Evolutionary conservation across 2,329 filamentous ascomycete species (phyloP).

Genomic region (Scedosporium minutisporum): DNA sequence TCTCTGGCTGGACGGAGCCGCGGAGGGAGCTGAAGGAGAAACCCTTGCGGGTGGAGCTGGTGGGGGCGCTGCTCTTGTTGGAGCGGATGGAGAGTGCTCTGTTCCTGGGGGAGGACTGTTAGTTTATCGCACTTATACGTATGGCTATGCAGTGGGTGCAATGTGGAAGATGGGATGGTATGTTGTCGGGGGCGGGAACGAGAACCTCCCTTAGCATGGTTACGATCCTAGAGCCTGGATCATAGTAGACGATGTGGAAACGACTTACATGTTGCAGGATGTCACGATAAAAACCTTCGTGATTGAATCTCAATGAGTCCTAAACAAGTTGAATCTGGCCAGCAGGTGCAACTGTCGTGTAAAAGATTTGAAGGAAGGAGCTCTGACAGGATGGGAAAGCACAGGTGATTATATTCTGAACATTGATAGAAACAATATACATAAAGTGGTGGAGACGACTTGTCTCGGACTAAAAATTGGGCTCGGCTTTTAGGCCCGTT

Average conservation of each 20-base stretch:
- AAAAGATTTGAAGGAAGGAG: constrained; percentile 13
- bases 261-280: not conserved
- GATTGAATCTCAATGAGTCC: not conserved
- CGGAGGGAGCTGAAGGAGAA: constrained; percentile 85
- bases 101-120: constrained; percentile 40
- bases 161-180: too few relatives aligned
- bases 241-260: not conserved
- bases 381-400: constrained; percentile 12
- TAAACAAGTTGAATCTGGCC: not conserved
- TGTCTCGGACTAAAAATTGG: not conserved
- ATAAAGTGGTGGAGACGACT: constrained; percentile 16
- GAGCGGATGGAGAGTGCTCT: constrained; percentile 67
- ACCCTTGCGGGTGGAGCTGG: constrained; percentile 47
- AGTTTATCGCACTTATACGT: not conserved
- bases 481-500: not conserved
- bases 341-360: not conserved
- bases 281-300: not conserved
- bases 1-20: constrained; percentile 73
- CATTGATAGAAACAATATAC: not conserved
- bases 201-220: too few relatives aligned
- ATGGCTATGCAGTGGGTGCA: too few relatives aligned
- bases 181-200: too few relatives aligned
- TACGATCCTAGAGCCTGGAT: too few relatives aligned
- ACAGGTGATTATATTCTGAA: not conserved
- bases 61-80: constrained; percentile 36